A percentile compares a stretch with the other conserved stretches of the same genome.
Evolutionary conservation across 768 basidiomycete species (phyloP).

Genomic region (Auricularia sp.): DNA sequence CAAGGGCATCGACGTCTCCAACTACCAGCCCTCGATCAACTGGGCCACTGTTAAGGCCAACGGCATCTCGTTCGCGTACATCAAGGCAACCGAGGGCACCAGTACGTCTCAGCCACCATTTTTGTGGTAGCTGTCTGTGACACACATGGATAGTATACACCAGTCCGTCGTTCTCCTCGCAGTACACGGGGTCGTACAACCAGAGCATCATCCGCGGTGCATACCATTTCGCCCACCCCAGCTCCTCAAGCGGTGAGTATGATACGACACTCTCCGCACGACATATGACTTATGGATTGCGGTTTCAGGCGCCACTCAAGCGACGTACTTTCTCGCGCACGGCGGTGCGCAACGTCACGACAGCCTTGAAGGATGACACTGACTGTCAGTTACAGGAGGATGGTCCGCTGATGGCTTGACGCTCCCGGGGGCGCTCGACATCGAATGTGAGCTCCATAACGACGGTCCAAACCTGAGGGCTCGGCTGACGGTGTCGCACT

Average conservation of each 20-base stretch:
- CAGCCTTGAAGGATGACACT: constrained; percentile 15
- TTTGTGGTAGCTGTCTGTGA: neutral
- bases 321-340: constrained; percentile 45
- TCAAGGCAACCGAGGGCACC: constrained; percentile 62
- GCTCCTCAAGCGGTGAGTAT: constrained; percentile 18
- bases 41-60: constrained; percentile 42
- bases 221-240: constrained; percentile 54
- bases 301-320: constrained; percentile 44
- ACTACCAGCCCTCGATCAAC: constrained; percentile 37
- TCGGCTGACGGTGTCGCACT: neutral
- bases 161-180: constrained; percentile 31
- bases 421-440: constrained; percentile 52
- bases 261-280: too few relatives aligned
- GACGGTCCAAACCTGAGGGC: neutral
- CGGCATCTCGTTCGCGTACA: constrained; percentile 46
- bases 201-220: constrained; percentile 47
- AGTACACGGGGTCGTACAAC: constrained; percentile 48
- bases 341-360: constrained; percentile 28
- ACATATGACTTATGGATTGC: too few relatives aligned
- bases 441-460: constrained; percentile 37
- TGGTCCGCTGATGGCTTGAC: constrained; percentile 49
- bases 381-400: constrained; percentile 14
- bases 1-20: constrained; percentile 47
- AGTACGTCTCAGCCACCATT: constrained; percentile 20
- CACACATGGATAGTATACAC: constrained; percentile 4